phyloP scores from a whole-genome alignment of 495 filamentous ascomycete genomes.

The Annulohypoxylon stygium region DNA sequence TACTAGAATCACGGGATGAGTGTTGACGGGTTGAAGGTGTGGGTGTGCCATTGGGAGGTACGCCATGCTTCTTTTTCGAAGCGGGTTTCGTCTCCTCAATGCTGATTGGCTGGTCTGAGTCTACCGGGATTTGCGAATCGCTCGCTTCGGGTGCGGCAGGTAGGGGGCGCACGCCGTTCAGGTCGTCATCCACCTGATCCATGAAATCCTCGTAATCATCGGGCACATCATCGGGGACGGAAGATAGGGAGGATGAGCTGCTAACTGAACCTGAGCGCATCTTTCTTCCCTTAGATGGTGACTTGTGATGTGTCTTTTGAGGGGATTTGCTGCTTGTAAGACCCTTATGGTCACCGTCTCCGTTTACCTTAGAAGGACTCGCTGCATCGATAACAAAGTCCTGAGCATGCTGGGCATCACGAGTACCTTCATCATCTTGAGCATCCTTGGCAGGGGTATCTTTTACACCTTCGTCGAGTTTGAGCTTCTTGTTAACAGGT shows the following conservation, averaged over 20 bases:
- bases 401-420: background rate
- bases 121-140: conserved; percentile 52
- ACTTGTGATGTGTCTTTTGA: conserved; percentile 18
- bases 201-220: conserved; percentile 49
- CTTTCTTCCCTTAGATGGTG: conserved; percentile 37
- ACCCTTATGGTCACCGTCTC: conserved; percentile 28
- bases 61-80: conserved; percentile 52
- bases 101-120: conserved; percentile 51
- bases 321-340: conserved; percentile 15
- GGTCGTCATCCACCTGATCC: conserved; percentile 46
- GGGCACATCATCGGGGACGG: conserved; percentile 55
- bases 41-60: conserved; percentile 49
- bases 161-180: conserved; percentile 45
- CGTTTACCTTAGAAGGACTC: conserved; percentile 29
- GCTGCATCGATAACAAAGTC: conserved; percentile 15
- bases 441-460: too few species aligned
- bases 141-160: conserved; percentile 43
- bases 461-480: conserved; percentile 25
- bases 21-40: conserved; percentile 42
- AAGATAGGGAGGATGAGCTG: conserved; percentile 57
- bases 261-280: conserved; percentile 51
- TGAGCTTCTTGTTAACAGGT: conserved; percentile 56
- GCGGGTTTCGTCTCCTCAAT: conserved; percentile 50
- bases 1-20: conserved; percentile 48
- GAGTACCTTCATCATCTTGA: too few species aligned